Conservation (phyloP, 345 rosid species). For the Hirschfeldia incana region DNA sequence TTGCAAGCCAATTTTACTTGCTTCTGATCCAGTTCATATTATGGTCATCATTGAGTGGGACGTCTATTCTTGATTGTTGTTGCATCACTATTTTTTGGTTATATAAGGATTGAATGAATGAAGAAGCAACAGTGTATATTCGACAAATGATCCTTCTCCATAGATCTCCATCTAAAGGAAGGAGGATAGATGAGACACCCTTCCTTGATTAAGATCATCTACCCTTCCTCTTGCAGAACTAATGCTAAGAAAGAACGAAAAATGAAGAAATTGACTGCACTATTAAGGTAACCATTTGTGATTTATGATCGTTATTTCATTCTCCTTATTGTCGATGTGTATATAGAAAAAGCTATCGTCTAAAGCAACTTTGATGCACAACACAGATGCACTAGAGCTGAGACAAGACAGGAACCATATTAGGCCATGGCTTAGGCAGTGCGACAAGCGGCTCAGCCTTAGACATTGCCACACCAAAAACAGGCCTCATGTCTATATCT, state of each 20-base stretch:
- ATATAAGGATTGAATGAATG: not conserved
- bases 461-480: slow-evolving; percentile 29
- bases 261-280: not conserved
- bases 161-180: not conserved
- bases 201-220: not conserved
- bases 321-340: not conserved
- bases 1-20: slow-evolving; percentile 9
- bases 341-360: not conserved
- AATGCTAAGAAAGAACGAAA: not conserved
- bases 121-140: not conserved
- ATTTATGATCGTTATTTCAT: not conserved
- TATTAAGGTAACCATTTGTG: slow-evolving; percentile 13
- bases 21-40: slow-evolving; percentile 8
- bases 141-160: not conserved
- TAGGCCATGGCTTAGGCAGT: slow-evolving; percentile 39
- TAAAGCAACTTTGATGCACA: not conserved
- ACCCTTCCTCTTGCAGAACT: slow-evolving; percentile 2
- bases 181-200: not conserved
- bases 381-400: slow-evolving; percentile 28
- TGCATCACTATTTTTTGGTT: slow-evolving; percentile 3
- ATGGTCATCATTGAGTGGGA: not conserved
- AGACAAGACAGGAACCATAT: slow-evolving; percentile 39
- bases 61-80: slow-evolving; percentile 17
- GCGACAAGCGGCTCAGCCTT: slow-evolving; percentile 56
- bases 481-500: slow-evolving; percentile 41